These are phyloP conservation scores for Pseudogymnoascus sp. DNA, from an alignment of 2,329 filamentous ascomycete species.

Conservation along the genomic window DNA sequence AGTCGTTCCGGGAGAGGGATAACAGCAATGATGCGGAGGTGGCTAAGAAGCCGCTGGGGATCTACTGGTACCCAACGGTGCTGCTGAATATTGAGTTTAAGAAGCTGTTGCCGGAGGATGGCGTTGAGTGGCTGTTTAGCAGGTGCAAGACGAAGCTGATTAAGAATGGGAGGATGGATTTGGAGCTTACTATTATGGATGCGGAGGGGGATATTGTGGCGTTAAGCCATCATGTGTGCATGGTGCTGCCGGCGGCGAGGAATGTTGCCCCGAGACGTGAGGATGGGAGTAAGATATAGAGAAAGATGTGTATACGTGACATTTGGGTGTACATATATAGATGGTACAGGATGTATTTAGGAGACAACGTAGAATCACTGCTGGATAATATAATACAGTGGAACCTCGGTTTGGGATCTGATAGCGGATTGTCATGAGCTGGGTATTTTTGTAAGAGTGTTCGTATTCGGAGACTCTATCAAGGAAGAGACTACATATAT, in stretches of 20 bases:
- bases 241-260: conserved; percentile 54
- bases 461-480: too few relatives aligned
- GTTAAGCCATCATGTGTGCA: conserved; percentile 56
- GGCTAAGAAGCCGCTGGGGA: conserved; percentile 24
- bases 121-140: conserved; percentile 64
- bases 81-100: conserved; percentile 70
- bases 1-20: conserved; percentile 35
- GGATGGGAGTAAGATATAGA: conserved; percentile 15
- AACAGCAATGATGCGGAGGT: conserved; percentile 17
- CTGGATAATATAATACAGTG: neutral
- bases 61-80: conserved; percentile 45
- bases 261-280: conserved; percentile 36
- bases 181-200: conserved; percentile 62
- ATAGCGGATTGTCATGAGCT: too few relatives aligned
- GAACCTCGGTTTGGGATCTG: neutral
- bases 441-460: too few relatives aligned
- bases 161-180: conserved; percentile 62
- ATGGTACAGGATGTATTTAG: neutral
- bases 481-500: too few relatives aligned
- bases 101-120: conserved; percentile 56
- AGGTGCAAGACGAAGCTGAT: conserved; percentile 58
- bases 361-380: neutral
- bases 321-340: neutral
- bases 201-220: conserved; percentile 55
- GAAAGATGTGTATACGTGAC: neutral